phyloP scores from a whole-genome alignment of 805 yeast species.

The Barnettozyma pratensis region DNA sequence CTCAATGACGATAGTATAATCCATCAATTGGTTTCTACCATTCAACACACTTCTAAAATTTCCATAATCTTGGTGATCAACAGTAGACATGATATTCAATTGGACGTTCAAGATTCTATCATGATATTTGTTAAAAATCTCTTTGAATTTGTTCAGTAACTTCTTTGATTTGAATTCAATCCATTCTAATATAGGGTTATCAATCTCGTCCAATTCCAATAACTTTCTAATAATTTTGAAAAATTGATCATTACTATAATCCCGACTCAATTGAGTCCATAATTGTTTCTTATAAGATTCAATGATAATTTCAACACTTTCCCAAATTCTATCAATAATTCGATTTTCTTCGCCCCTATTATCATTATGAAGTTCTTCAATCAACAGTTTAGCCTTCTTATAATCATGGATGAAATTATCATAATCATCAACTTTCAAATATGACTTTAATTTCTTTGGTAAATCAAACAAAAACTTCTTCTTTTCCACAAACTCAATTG shows the following conservation, averaged over 20 bases:
- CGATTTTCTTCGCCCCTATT: conserved; percentile 21
- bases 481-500: conserved; percentile 47
- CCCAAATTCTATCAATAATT: conserved; percentile 50
- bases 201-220: conserved; percentile 56
- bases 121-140: conserved; percentile 37
- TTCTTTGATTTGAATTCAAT: conserved; percentile 43
- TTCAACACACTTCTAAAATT: conserved; percentile 20
- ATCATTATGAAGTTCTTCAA: conserved; percentile 15
- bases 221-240: conserved; percentile 46
- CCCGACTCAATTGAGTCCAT: conserved; percentile 41
- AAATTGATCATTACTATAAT: conserved; percentile 23
- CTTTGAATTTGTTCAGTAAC: conserved; percentile 34
- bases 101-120: conserved; percentile 36
- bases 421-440: conserved; percentile 47
- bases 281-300: conserved; percentile 46
- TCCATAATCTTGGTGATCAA: conserved; percentile 30
- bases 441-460: conserved; percentile 42
- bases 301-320: conserved; percentile 48
- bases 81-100: conserved; percentile 34
- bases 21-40: conserved; percentile 32
- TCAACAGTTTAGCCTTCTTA: conserved; percentile 39
- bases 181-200: conserved; percentile 64
- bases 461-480: conserved; percentile 52
- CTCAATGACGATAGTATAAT: conserved; percentile 50
- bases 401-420: conserved; percentile 54